Conservation (phyloP, 2,329 filamentous ascomycete genomes). For the Microdochium trichocladiopsis region DNA sequence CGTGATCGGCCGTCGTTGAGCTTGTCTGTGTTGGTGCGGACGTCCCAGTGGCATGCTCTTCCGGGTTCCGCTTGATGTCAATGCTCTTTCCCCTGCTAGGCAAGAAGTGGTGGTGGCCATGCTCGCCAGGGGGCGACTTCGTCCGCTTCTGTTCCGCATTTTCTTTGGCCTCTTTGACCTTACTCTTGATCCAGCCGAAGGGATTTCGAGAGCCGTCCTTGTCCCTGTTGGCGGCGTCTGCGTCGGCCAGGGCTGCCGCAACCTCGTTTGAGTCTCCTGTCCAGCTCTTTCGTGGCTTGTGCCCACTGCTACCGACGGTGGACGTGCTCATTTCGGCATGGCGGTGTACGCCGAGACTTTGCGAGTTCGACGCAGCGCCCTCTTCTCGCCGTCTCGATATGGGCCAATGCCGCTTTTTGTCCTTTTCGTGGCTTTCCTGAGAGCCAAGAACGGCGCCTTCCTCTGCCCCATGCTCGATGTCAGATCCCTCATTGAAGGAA, state of each 20-base stretch:
- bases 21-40: slow-evolving; percentile 6
- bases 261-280: slow-evolving; percentile 44
- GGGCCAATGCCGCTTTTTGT: slow-evolving; percentile 67
- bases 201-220: slow-evolving; percentile 44
- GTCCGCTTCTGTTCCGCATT: slow-evolving; percentile 45
- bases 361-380: slow-evolving; percentile 34
- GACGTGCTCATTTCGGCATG: slow-evolving; percentile 60
- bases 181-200: slow-evolving; percentile 52
- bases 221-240: slow-evolving; percentile 28
- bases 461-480: slow-evolving; percentile 62
- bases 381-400: slow-evolving; percentile 62
- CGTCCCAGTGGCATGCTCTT: slow-evolving; percentile 15
- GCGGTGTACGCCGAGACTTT: slow-evolving; percentile 51
- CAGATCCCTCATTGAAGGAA: slow-evolving; percentile 73
- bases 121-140: slow-evolving; percentile 46
- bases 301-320: slow-evolving; percentile 57
- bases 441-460: slow-evolving; percentile 29
- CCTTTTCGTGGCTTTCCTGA: slow-evolving; percentile 47
- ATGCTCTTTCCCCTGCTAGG: slow-evolving; percentile 37
- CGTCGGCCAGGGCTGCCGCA: slow-evolving; percentile 28
- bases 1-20: not conserved
- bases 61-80: slow-evolving; percentile 35
- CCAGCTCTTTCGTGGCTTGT: slow-evolving; percentile 39
- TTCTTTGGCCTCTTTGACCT: slow-evolving; percentile 54
- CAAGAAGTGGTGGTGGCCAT: slow-evolving; percentile 18